Percentiles rank a stretch among this genome's conserved stretches.
These are phyloP conservation scores for Sclerotinia glacialis DNA, from an alignment of 2,329 filamentous ascomycete genomes.

Conservation along the genomic window DNA sequence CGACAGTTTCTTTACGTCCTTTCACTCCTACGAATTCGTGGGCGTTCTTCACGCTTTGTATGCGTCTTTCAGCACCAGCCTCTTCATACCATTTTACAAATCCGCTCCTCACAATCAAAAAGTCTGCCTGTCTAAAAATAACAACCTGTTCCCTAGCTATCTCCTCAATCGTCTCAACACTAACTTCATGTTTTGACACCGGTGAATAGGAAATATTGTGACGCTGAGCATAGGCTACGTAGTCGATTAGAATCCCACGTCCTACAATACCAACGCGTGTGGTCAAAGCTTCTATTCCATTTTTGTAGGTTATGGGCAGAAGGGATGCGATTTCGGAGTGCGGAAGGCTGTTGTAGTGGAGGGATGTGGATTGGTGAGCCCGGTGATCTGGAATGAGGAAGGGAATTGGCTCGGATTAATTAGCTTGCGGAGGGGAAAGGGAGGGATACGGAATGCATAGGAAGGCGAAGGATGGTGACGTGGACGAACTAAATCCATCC, in stretches of 20 bases:
- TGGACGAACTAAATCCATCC: constrained; percentile 43
- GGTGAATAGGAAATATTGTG: constrained; percentile 39
- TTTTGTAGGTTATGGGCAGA: constrained; percentile 41
- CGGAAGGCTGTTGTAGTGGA: constrained; percentile 39
- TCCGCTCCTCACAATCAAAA: constrained; percentile 49
- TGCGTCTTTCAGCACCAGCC: constrained; percentile 22
- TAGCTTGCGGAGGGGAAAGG: neutral
- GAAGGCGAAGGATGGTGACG: too few relatives aligned
- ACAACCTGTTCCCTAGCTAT: constrained; percentile 47
- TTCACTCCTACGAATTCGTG: constrained; percentile 30
- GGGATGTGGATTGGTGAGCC: constrained; percentile 31
- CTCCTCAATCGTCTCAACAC: constrained; percentile 43
- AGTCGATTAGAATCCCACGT: constrained; percentile 53
- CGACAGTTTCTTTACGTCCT: constrained; percentile 26
- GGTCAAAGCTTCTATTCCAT: constrained; percentile 29
- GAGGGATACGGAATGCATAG: neutral
- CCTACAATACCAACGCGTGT: constrained; percentile 31
- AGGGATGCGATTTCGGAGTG: constrained; percentile 27
- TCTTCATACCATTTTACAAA: constrained; percentile 43
- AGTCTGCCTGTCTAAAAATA: constrained; percentile 48
- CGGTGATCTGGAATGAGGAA: constrained; percentile 32
- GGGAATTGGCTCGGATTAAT: too few relatives aligned
- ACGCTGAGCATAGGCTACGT: constrained; percentile 43
- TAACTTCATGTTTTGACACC: constrained; percentile 41
- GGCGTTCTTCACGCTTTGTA: constrained; percentile 21